A percentile compares a stretch with the other conserved stretches of the same genome.
phyloP scores from a whole-genome alignment of 1,139 yeast species.

The Debaryomyces subglobosus region DNA sequence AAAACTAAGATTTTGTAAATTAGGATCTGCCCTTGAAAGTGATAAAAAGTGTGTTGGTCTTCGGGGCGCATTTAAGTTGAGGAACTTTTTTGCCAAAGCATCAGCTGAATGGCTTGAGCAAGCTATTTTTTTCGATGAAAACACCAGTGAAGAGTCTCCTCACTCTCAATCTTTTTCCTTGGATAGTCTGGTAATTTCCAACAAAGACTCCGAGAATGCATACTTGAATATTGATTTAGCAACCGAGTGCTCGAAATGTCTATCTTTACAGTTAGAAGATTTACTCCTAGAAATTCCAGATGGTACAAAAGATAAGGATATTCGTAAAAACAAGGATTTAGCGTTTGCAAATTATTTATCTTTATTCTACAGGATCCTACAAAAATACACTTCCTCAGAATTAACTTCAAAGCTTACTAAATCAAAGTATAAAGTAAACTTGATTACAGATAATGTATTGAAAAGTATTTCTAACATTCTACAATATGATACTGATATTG shows the following conservation, averaged over 20 bases:
- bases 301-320: slow-evolving; percentile 58
- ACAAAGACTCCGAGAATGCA: slow-evolving; percentile 45
- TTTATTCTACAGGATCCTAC: slow-evolving; percentile 69
- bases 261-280: slow-evolving; percentile 56
- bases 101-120: slow-evolving; percentile 72
- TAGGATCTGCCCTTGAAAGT: slow-evolving; percentile 52
- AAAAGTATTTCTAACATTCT: slow-evolving; percentile 68
- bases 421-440: slow-evolving; percentile 55
- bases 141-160: slow-evolving; percentile 10
- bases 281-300: slow-evolving; percentile 66
- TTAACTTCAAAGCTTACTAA: slow-evolving; percentile 23
- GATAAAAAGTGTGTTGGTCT: slow-evolving; percentile 42
- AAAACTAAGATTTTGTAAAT: slow-evolving; percentile 60
- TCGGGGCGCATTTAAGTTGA: slow-evolving; percentile 58
- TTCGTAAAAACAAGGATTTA: slow-evolving; percentile 60
- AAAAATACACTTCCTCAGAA: slow-evolving; percentile 50
- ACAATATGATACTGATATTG: slow-evolving; percentile 75
- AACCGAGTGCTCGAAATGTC: slow-evolving; percentile 62
- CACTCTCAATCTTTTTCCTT: slow-evolving; percentile 1
- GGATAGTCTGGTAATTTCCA: not conserved
- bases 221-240: slow-evolving; percentile 67
- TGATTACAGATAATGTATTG: slow-evolving; percentile 67
- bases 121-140: slow-evolving; percentile 44
- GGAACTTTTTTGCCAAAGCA: slow-evolving; percentile 63
- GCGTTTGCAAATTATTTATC: slow-evolving; percentile 75